Base-by-base conservation (phyloP, 257 asterid species). In the Primulina tabacum region DNA sequence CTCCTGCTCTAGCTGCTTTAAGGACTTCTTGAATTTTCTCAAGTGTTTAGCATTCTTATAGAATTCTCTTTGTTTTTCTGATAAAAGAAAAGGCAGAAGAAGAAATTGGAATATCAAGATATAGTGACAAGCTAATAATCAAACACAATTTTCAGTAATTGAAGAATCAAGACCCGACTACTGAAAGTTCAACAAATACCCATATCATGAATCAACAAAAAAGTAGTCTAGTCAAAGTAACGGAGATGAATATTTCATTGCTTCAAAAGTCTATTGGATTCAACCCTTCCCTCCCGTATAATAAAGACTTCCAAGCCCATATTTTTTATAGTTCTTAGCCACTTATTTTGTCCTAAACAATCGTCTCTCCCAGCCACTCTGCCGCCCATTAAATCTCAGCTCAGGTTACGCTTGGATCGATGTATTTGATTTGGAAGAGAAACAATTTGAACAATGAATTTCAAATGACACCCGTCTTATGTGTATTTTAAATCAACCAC, bases 51-150 rank as follows among this genome's bases (percentile, higher is more conserved):
- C 97, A 75, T 94, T 91, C 80, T 77, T 90, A 57, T 91, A 91
- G 75, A 91, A 93, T 83, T 93, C 99, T 72, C 82, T 90, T 67
- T 89, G 89, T 85, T 82, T 94, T 82, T 94, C 99, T 93, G 89
- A 55, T 69, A 71, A 52, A 63, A 14, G 57, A 10, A 73, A 40
- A 47, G 55, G 7, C 18, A 47, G 18, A 47, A 37, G 38, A 37
- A 76, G 20, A 57, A 71, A 66, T 71, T 60, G 67, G n/a, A 61
- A 7, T 61, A 60, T 29, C 2, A 11, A 62, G 16, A 67, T 7
- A 65, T 4, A 16, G n/a, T 6, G 17, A 71, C 16, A 55, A 53
- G 11, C 21, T 8, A 74, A 26, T 24, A 38, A 11, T 60, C 12
- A 57, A 68, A 43, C 35, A 65, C 28, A 63, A 24, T 12, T n/a